phyloP scores from a whole-genome alignment of 306 rosid genomes.

The Sechiopsis laciniata region DNA sequence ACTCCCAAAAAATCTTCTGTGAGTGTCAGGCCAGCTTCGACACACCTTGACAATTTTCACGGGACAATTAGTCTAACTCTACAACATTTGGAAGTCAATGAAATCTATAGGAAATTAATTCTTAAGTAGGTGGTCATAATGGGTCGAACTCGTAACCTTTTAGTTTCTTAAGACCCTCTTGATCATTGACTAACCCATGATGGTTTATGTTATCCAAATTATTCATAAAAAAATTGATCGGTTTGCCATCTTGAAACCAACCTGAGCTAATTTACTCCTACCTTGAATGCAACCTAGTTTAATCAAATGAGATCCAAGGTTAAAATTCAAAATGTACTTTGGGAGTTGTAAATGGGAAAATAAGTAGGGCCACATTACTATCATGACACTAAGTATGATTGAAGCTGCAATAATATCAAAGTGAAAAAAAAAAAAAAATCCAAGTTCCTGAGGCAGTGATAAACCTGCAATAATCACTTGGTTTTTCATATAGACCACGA shows the following conservation, averaged over 20 bases:
- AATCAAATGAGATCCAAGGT: background rate
- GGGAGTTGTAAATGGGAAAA: background rate
- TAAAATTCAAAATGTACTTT: background rate
- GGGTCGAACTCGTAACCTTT: too few relatives aligned
- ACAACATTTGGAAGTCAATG: too few relatives aligned
- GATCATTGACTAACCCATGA: background rate
- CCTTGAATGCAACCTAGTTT: background rate
- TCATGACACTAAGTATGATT: background rate
- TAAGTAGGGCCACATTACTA: constrained; percentile 6
- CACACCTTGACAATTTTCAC: too few relatives aligned
- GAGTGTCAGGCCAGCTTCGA: too few relatives aligned
- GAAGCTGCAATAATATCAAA: background rate
- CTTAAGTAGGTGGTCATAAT: too few relatives aligned
- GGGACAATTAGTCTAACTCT: too few relatives aligned
- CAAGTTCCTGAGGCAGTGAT: constrained; percentile 20
- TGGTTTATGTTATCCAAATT: background rate
- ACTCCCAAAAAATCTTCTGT: background rate
- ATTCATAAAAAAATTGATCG: background rate
- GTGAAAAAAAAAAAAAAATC: background rate
- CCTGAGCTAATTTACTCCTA: background rate
- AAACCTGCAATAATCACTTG: constrained; percentile 84
- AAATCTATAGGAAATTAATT: too few relatives aligned
- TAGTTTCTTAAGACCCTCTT: too few relatives aligned
- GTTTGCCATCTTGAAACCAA: background rate
- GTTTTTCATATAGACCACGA: constrained; percentile 84